Evolutionary conservation across 2,329 filamentous ascomycete genomes (phyloP).

Genomic region (Colletotrichum phormii): DNA sequence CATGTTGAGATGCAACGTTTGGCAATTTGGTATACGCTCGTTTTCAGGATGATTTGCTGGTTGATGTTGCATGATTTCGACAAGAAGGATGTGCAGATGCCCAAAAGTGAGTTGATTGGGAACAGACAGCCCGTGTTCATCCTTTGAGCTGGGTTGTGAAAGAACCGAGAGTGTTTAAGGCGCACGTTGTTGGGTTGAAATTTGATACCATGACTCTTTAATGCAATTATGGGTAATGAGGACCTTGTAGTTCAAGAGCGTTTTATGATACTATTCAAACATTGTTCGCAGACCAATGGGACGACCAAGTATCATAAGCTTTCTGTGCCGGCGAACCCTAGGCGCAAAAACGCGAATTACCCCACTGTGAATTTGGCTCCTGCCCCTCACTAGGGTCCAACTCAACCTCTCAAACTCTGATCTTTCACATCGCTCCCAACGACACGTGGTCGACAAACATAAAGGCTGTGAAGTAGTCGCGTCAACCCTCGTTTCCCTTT

Average conservation of each 20-base stretch:
- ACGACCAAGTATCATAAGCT: background rate
- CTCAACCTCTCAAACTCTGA: background rate
- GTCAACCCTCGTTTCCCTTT: background rate
- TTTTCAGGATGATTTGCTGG: constrained; percentile 53
- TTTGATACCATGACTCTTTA: background rate
- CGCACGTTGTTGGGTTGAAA: background rate
- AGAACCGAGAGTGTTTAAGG: background rate
- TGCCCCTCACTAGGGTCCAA: background rate
- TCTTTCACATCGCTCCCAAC: background rate
- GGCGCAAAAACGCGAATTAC: background rate
- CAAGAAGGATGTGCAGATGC: constrained; percentile 47
- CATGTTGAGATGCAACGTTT: constrained; percentile 14
- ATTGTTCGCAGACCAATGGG: background rate
- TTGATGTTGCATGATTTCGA: constrained; percentile 51
- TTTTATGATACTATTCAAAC: too few relatives aligned
- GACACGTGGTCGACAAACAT: background rate
- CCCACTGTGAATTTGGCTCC: background rate
- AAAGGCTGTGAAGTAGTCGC: background rate
- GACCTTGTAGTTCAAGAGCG: too few relatives aligned
- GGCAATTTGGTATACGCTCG: constrained; percentile 46
- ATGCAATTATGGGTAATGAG: background rate
- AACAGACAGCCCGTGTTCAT: constrained; percentile 51
- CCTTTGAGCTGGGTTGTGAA: background rate
- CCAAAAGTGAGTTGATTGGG: constrained; percentile 47
- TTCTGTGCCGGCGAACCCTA: background rate